Percentiles rank a stretch among this genome's conserved stretches.
Conservation (phyloP, 2,329 filamentous ascomycete species). For the Hypoxylon rubiginosum region DNA sequence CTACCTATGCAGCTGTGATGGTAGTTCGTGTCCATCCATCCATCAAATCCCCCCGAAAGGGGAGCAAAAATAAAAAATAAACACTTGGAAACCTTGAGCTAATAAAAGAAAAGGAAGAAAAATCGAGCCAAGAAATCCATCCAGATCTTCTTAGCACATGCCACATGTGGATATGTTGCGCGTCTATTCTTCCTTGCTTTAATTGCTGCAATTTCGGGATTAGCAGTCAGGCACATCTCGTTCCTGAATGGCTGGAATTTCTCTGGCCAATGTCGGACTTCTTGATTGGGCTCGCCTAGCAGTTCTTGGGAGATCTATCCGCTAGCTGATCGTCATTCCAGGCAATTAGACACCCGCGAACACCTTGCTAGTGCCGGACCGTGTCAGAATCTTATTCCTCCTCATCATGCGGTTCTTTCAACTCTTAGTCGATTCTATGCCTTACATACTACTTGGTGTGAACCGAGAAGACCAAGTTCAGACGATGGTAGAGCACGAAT, state of each 20-base stretch:
- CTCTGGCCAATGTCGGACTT: slow-evolving; percentile 29
- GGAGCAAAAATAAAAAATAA: slow-evolving; percentile 8
- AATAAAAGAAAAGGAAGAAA: slow-evolving; percentile 24
- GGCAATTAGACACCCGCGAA: slow-evolving; percentile 11
- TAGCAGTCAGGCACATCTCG: slow-evolving; percentile 28
- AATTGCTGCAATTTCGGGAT: slow-evolving; percentile 50
- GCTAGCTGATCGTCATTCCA: slow-evolving; percentile 39
- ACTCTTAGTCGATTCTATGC: background rate
- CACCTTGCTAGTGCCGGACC: slow-evolving; percentile 12
- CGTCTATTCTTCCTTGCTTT: slow-evolving; percentile 40
- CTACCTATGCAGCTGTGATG: background rate
- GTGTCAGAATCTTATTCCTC: slow-evolving; percentile 14
- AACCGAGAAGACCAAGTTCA: background rate
- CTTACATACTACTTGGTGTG: background rate
- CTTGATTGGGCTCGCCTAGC: slow-evolving; percentile 29
- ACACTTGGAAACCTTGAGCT: slow-evolving; percentile 9
- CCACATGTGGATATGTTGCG: slow-evolving; percentile 41
- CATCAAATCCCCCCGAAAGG: slow-evolving; percentile 4
- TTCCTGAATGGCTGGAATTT: slow-evolving; percentile 34
- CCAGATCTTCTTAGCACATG: slow-evolving; percentile 39
- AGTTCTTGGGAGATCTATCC: slow-evolving; percentile 29
- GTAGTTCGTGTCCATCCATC: slow-evolving; percentile 11
- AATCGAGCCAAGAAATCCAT: slow-evolving; percentile 24
- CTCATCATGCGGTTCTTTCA: slow-evolving; percentile 20
- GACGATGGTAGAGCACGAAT: background rate